Evolutionary conservation across 2,329 filamentous ascomycete species (phyloP), one percentile per base, ranked within the genome.

Genomic region (Penicillium expansum): DNA sequence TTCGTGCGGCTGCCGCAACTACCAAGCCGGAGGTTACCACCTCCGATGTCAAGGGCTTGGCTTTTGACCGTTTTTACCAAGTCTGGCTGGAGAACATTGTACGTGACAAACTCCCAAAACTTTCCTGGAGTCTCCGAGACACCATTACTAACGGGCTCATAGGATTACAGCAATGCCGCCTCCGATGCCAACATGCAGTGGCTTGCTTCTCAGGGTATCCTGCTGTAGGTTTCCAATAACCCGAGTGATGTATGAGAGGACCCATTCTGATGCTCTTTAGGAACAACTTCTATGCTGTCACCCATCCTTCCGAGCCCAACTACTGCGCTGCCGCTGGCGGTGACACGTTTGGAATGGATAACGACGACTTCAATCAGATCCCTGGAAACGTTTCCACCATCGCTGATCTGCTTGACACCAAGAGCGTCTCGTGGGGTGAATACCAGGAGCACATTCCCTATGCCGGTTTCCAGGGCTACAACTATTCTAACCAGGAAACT

Each of bases 361-460:
- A 89, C 65, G 89, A 92, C 71, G 75, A 83, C 65, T 84, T 90
- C 71, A 81, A 80, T 57, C 76, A 79, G 45, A 69, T 86, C 35
- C 81, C 81, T 33, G n/a, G 14, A 4, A 90, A 90, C 67, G 75
- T 90, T 42, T 86, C 85, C 9, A 86, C 86, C 10, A 74, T 90
- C 20, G 79, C 86, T n/a, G 87, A 91, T 72, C 77, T 91, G 49
- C 82, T 90, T 20, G 86, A 89, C 61, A 79, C 81, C 62, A 83
- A 81, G 67, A 78, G 79, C 52, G 85, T 91, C 69, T 81, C 81
- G 3, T 91, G 87, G 87, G 86, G 78, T 49, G 79, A 86, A 62
- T 94, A 93, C 76, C 84, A 92, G 72, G 90, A 94, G 70, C 86
- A 90, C 67, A 81, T 88, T 80, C 90, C 90, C 2, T 91, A 86